Base-by-base conservation (phyloP, 2,329 filamentous ascomycete species). In the Fusarium concolor region DNA sequence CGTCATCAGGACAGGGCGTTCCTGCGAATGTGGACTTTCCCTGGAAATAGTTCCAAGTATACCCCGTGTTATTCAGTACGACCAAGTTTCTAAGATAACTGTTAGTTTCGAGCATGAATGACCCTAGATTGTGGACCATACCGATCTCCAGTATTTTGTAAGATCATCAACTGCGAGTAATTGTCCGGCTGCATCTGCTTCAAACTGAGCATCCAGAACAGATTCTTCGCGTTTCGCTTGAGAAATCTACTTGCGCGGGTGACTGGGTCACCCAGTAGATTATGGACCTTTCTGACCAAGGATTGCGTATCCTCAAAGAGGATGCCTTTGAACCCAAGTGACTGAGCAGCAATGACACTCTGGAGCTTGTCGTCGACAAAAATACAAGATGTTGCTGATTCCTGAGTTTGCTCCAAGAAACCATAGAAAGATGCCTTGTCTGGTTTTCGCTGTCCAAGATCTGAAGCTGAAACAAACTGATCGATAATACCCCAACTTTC, bases 31-130 rank as follows among this genome's bases (percentile, higher is more conserved):
- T 26, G 4, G 56, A 26, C 1, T 14, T 12, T 1, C 31, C 51
- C 3, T 52, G 44, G 15, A 62, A 62, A 8, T 47, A 64, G 14
- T 64, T 62, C 51, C 51, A 52, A 14, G 31, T 49, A 29, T 10
- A n/a, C 4, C 56, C 20, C 2, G 44, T 14, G 2, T 46, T 28
- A 7, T 56, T 35, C 0, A 56, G 10, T 1, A 33, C 10, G 2
- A 64, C 45, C 14, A 64, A 10, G 3, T 52, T 6, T 12, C 61
- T 62, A 14, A 1, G 4, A 28, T 1, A 6, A 24, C 10, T 0
- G 10, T 52, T 4, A 62, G 41, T 6, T 2, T 8, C 4, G 2
- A 14, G 0, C 5, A 15, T 10, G 22, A 24, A 24, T 24, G 6
- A 6, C 22, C 6, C 6, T 24, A 3, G 1, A 1, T 3, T 6